Conservation (phyloP, 352 stramenopile species). For the Pythium brassicae region DNA sequence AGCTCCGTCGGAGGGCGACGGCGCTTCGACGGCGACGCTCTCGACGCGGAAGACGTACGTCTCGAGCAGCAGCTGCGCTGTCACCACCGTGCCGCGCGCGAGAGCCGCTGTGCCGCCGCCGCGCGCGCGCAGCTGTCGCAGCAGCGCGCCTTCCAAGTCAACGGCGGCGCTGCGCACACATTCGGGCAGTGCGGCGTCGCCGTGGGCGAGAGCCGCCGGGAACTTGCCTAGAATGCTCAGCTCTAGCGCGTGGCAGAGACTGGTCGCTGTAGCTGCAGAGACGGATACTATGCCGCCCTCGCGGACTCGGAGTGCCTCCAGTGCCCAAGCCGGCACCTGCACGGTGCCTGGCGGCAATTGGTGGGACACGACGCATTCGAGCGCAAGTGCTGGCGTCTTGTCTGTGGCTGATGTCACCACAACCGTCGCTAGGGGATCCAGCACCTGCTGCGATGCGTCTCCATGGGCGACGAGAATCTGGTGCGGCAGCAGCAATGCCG, state of each 20-base stretch:
- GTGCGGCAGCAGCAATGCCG: constrained; percentile 37
- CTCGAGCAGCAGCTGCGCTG: constrained; percentile 43
- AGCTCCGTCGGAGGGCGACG: constrained; percentile 11
- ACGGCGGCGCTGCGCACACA: constrained; percentile 35
- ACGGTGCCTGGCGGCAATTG: constrained; percentile 9
- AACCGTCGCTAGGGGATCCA: constrained; percentile 21
- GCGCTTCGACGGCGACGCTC: background rate
- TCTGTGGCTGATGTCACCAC: background rate
- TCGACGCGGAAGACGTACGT: constrained; percentile 48
- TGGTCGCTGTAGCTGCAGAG: constrained; percentile 6
- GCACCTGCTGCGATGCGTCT: constrained; percentile 21
- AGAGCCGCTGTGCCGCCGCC: constrained; percentile 2
- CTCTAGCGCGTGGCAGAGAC: constrained; percentile 10
- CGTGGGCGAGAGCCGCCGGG: constrained; percentile 4
- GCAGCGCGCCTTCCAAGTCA: constrained; percentile 22
- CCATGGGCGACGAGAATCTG: constrained; percentile 33
- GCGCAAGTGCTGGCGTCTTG: constrained; percentile 10
- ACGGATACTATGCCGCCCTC: constrained; percentile 10
- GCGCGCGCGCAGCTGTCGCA: constrained; percentile 30
- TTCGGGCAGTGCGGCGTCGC: constrained; percentile 21
- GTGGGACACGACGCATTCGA: constrained; percentile 29
- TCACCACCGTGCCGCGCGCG: constrained; percentile 23
- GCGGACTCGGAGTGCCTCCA: constrained; percentile 22
- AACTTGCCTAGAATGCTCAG: constrained; percentile 36
- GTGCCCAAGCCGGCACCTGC: constrained; percentile 49